Conservation (phyloP, 2,329 filamentous ascomycete species). For the Dothistroma septosporum region DNA sequence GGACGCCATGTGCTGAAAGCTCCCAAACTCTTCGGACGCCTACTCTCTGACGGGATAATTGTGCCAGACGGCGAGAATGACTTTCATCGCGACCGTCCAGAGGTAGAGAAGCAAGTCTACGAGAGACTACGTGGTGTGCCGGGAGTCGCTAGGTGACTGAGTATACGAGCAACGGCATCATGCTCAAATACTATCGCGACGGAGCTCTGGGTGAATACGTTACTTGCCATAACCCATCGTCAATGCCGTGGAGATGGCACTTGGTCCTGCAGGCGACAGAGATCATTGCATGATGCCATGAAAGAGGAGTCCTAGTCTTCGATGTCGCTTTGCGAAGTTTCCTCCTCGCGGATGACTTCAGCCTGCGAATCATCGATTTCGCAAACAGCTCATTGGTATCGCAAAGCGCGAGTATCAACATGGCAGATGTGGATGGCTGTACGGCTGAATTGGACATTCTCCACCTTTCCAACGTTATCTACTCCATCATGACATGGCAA, state of each 20-base stretch:
- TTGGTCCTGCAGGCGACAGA: conserved; percentile 18
- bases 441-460: conserved; percentile 14
- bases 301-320: conserved; percentile 14
- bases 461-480: conserved; percentile 15
- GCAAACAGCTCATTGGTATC: conserved; percentile 15
- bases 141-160: conserved; percentile 12
- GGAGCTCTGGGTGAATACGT: conserved; percentile 15
- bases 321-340: conserved; percentile 20
- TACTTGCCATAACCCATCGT: conserved; percentile 9
- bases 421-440: conserved; percentile 12
- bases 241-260: conserved; percentile 12
- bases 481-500: conserved; percentile 16
- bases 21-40: no score
- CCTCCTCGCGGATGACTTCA: conserved; percentile 14
- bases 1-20: background rate
- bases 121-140: conserved; percentile 13
- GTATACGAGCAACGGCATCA: conserved; percentile 14
- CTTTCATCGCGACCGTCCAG: conserved; percentile 9
- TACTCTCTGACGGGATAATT: no score
- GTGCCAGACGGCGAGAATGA: no score
- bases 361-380: conserved; percentile 18
- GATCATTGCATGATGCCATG: conserved; percentile 16
- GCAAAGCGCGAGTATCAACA: conserved; percentile 8
- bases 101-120: conserved; percentile 17
- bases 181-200: conserved; percentile 12